These are phyloP conservation scores for Orbilia brochopaga DNA, from an alignment of 2,329 filamentous ascomycete genomes.

Conservation along the genomic window DNA sequence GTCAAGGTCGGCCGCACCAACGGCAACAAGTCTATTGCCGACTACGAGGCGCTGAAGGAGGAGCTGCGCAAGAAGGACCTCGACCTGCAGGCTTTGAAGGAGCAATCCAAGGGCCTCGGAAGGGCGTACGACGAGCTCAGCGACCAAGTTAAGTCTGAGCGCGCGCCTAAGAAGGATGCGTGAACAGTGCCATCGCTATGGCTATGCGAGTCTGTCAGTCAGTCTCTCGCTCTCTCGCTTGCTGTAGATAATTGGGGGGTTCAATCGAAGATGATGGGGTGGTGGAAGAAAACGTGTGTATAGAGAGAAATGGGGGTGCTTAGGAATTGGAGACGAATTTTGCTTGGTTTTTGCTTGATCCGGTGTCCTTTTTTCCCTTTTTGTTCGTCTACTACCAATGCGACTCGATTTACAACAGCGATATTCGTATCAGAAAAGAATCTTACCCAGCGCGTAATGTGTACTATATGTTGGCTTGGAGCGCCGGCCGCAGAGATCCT, in stretches of 20 bases:
- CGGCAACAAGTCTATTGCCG: constrained; percentile 61
- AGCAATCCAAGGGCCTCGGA: constrained; percentile 82
- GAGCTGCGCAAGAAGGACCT: constrained; percentile 75
- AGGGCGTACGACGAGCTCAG: constrained; percentile 85
- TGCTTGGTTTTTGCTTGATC: not conserved
- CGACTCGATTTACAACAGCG: not conserved
- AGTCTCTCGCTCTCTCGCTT: no score
- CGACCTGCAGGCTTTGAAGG: constrained; percentile 87
- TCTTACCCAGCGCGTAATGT: no score
- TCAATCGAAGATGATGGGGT: no score
- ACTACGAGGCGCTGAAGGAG: constrained; percentile 69
- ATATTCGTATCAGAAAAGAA: no score
- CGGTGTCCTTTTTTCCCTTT: not conserved
- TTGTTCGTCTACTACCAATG: not conserved
- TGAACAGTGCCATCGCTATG: constrained; percentile 17
- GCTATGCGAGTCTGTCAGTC: no score
- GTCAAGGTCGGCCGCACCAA: constrained; percentile 77
- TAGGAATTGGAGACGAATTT: not conserved
- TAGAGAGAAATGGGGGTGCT: no score
- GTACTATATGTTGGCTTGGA: no score
- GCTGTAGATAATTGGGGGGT: no score
- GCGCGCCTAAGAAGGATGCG: constrained; percentile 66
- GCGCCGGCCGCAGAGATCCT: no score
- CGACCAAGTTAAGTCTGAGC: constrained; percentile 69
- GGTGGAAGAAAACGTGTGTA: no score